A percentile compares a stretch with the other conserved stretches of the same genome.
Evolutionary conservation across 805 yeast genomes (phyloP).

Genomic region (Diddensiella santjacobensis): DNA sequence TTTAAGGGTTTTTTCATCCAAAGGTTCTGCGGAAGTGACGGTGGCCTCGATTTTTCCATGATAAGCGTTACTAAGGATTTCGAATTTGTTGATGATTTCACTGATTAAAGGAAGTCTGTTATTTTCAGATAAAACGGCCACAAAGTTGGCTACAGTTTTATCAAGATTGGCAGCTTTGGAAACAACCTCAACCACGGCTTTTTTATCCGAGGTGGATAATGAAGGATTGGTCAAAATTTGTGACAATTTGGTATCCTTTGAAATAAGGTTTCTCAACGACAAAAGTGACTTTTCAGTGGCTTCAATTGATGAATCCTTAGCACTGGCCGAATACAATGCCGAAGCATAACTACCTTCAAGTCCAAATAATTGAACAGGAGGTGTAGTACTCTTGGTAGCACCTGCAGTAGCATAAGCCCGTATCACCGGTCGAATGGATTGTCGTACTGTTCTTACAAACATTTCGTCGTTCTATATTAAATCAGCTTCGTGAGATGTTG

Average conservation of each 20-base stretch:
- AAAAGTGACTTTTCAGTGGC: conserved; percentile 63
- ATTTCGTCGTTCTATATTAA: no score
- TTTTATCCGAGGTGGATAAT: conserved; percentile 70
- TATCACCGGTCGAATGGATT: conserved; percentile 11
- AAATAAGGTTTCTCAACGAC: conserved; percentile 51
- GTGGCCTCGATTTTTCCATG: conserved; percentile 90
- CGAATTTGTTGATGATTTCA: conserved; percentile 65
- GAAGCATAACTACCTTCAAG: conserved; percentile 96
- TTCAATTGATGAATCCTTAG: conserved; percentile 72
- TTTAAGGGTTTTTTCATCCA: conserved; percentile 74
- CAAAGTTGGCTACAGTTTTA: conserved; percentile 70
- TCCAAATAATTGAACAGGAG: conserved; percentile 93
- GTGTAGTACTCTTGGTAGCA: conserved; percentile 62
- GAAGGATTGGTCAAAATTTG: conserved; percentile 77
- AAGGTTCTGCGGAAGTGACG: conserved; percentile 78
- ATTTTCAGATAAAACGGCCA: conserved; percentile 86
- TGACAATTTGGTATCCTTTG: conserved; percentile 59
- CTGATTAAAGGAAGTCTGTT: conserved; percentile 77
- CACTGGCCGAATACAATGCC: conserved; percentile 89
- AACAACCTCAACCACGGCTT: conserved; percentile 60
- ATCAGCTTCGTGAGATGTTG: background rate
- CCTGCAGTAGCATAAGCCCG: conserved; percentile 22
- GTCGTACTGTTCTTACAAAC: conserved; percentile 14
- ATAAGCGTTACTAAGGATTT: conserved; percentile 78
- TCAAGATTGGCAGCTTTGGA: conserved; percentile 50